Evolutionary conservation across 768 basidiomycete species (phyloP).

Genomic region (Flagelloscypha sp.): DNA sequence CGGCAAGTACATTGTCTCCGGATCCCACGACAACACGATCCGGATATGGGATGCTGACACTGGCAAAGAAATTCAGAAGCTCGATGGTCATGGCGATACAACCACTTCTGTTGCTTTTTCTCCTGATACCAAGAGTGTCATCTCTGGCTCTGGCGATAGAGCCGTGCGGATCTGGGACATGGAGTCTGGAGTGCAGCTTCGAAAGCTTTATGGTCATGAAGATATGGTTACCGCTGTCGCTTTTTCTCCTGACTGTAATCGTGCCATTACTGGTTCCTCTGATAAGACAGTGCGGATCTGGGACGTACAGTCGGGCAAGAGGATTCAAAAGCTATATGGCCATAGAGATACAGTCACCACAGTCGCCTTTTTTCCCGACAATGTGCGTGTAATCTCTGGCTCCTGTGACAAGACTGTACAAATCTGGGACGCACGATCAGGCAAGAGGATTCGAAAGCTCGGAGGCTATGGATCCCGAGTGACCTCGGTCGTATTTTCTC

Average conservation of each 20-base stretch:
- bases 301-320: conserved; percentile 5
- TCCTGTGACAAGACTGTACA: conserved; percentile 11
- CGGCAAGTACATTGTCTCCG: conserved; percentile 13
- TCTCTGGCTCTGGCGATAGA: conserved; percentile 30
- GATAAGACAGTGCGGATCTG: conserved; percentile 10
- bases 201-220: conserved; percentile 4
- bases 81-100: conserved; percentile 4
- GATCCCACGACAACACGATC: conserved; percentile 12
- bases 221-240: conserved; percentile 17
- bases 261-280: conserved; percentile 18
- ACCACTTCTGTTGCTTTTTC: conserved; percentile 7
- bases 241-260: conserved; percentile 34
- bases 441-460: background rate
- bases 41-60: conserved; percentile 14
- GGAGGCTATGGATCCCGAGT: background rate
- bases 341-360: conserved; percentile 4
- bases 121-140: conserved; percentile 25
- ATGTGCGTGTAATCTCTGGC: conserved; percentile 13
- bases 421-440: conserved; percentile 10
- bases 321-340: conserved; percentile 3
- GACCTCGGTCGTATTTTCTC: conserved; percentile 5
- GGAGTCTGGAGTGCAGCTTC: conserved; percentile 1
- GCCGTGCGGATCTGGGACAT: conserved; percentile 8
- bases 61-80: background rate
- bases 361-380: conserved; percentile 14